phyloP scores from a whole-genome alignment of 1,139 yeast species.

The Fermentozyma sake region DNA sequence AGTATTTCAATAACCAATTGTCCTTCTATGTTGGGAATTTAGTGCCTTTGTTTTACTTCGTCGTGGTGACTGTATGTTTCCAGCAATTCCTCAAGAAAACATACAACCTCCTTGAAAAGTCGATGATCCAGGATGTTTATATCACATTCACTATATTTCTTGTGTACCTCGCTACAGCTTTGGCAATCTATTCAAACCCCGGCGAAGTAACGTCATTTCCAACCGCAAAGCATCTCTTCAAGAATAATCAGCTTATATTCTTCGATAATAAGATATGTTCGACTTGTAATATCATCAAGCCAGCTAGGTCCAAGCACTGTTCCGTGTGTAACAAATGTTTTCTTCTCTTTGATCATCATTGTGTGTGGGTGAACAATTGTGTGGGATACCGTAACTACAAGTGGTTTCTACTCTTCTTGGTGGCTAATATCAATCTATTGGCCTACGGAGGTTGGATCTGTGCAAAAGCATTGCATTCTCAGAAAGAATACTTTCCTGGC shows the following conservation, averaged over 20 bases:
- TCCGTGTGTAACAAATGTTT: constrained; percentile 66
- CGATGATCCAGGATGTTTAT: constrained; percentile 1
- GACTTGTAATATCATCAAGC: constrained; percentile 68
- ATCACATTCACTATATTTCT: constrained; percentile 23
- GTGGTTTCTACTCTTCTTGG: constrained; percentile 63
- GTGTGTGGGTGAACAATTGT: constrained; percentile 93
- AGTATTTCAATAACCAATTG: constrained; percentile 14
- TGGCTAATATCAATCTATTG: constrained; percentile 52
- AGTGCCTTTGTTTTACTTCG: constrained; percentile 48
- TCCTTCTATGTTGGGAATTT: constrained; percentile 27
- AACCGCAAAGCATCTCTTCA: constrained; percentile 14
- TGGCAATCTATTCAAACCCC: constrained; percentile 54
- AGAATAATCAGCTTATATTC: constrained; percentile 57
- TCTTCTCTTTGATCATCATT: constrained; percentile 80
- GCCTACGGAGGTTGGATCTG: constrained; percentile 56
- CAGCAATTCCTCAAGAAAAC: constrained; percentile 41
- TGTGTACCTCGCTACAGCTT: constrained; percentile 29
- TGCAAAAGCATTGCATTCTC: constrained; percentile 13
- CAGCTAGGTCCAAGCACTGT: constrained; percentile 91
- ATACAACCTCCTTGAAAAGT: constrained; percentile 21
- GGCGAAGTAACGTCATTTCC: constrained; percentile 31
- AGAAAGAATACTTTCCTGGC: constrained; percentile 10
- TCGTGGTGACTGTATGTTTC: constrained; percentile 43
- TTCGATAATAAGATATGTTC: constrained; percentile 35
- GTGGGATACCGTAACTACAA: constrained; percentile 73